Evolutionary conservation across 2,329 filamentous ascomycete species (phyloP), one percentile per base, ranked within the genome.

Genomic region (Blumeria graminis): DNA sequence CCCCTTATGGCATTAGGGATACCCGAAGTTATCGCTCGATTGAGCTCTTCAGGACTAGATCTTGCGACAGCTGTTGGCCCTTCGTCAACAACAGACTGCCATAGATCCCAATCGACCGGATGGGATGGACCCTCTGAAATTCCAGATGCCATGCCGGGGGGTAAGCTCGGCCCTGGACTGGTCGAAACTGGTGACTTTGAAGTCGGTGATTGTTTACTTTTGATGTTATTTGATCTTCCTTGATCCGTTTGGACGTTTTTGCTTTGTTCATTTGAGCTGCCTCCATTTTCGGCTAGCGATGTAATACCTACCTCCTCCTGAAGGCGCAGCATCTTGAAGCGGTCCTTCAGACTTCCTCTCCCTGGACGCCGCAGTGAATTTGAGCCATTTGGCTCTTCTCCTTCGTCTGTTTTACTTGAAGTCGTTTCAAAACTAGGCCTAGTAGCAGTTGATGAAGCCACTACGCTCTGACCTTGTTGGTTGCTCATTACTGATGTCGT

Each of bases 31-130:
- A 98, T 95, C 22, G 92, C 89, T 61, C 77, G 80, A 65, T 90
- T 94, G 57, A 98, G 72, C 67, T 95, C 89, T 63, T 93, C 86
- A 0, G 90, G 76, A 65, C 88, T 94, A 3, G 87, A 88, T 58
- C 86, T 80, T 10, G 86, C 84, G 54, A 96, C 84, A 9, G 87
- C 90, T 33, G 86, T 80, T 14, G 89, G 88, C 0, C 92, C 92
- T 70, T 95, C 86, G 62, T 95, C 93, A 36, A 98, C 92, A 3
- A 98, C 84, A 28, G 84, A 80, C 67, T 98, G 90, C 92, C 92
- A 98, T 41, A 98, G 71, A 68, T 98, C 92, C 92, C 92, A 98
- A 66, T 98, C 88, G n/a, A 98, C 92, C 28, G 86, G 82, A 14
- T 74, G 73, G 32, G 71, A 70, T 8, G 84, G 84, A 0, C 85